Conservation (phyloP, 192 early-diverging fungal species). For the Rhizophlyctis rosea region DNA sequence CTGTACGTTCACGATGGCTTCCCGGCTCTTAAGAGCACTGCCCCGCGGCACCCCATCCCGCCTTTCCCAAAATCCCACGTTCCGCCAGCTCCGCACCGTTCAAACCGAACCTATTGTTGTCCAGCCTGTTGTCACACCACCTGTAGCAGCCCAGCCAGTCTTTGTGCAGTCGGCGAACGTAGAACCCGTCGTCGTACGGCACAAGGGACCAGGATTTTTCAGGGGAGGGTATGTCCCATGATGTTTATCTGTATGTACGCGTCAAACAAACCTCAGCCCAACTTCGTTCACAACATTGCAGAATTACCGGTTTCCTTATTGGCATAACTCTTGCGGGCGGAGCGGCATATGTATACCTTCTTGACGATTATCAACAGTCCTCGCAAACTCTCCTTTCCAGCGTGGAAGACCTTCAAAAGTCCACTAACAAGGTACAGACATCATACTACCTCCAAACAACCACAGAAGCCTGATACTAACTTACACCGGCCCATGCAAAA, state of each 20-base stretch:
- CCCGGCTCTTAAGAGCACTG: not conserved
- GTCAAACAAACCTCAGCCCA: not conserved
- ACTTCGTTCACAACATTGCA: not conserved
- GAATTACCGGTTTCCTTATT: constrained; percentile 20
- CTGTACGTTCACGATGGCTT: not conserved
- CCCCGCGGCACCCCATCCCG: not conserved
- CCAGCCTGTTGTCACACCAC: not conserved
- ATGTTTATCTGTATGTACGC: not conserved
- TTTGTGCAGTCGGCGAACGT: not conserved
- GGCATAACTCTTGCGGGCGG: constrained; percentile 22
- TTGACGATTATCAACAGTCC: constrained; percentile 81
- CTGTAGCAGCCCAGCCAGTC: not conserved
- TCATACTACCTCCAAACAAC: constrained; percentile 74
- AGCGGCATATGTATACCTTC: constrained; percentile 76
- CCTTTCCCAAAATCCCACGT: not conserved
- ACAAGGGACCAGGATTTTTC: not conserved
- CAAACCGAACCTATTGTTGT: not conserved
- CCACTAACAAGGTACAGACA: constrained; percentile 73
- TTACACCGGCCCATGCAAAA: not conserved
- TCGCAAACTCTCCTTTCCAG: constrained; percentile 66
- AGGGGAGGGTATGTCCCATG: not conserved
- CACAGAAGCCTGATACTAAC: constrained; percentile 37
- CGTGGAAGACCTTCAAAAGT: constrained; percentile 75
- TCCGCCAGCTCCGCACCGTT: not conserved
- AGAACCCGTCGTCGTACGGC: not conserved